Base-by-base conservation (phyloP, 108 stramenopile species). In the Conticribra weissflogii region DNA sequence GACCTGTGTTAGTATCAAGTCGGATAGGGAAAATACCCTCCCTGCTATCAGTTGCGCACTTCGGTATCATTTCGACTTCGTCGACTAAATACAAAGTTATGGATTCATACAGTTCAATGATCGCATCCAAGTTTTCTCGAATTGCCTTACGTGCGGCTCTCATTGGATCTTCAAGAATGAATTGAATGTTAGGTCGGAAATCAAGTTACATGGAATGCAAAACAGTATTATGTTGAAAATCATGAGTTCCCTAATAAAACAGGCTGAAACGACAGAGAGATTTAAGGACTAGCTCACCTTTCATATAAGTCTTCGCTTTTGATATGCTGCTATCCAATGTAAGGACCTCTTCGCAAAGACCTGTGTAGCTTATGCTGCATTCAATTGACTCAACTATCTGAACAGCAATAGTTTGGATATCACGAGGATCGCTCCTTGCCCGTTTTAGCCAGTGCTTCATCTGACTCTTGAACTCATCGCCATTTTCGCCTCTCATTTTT, bases 21-120 rank as follows among this genome's bases (percentile, higher is more conserved):
- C 68, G 79, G 19, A 84, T 68, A 49, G 87, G 81, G 50, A 78
- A 81, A 19, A 46, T 18, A 47, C 8, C 53, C n/a, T 69, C 3
- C 18, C 56, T 51, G 30, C 21, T 51, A 18, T 57, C 45, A 9
- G 24, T 14, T 21, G 69, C 68, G 28, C 72, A 69, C 22, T 74
- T 48, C 51, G 89, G 89, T 24, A 82, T 25, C 54, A 85, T 82
- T 16, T 49, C 59, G 59, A 53, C 80, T 57, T 90, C 89, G 31
- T 90, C 89, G 25, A 90, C 81, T 16, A 88, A 63, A 59, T 90
- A 90, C 3, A 90, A 81, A 0, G 72, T 74, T 45, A 66, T 72
- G 25, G 60, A 66, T 22, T 71, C 55, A 44, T 90, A 85, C 57
- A 68, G 54, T 19, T 59, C 64, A 8, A 25, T 48, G 2, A 90